phyloP scores from a whole-genome alignment of 2,329 filamentous ascomycete genomes.

The Cordyceps javanica region DNA sequence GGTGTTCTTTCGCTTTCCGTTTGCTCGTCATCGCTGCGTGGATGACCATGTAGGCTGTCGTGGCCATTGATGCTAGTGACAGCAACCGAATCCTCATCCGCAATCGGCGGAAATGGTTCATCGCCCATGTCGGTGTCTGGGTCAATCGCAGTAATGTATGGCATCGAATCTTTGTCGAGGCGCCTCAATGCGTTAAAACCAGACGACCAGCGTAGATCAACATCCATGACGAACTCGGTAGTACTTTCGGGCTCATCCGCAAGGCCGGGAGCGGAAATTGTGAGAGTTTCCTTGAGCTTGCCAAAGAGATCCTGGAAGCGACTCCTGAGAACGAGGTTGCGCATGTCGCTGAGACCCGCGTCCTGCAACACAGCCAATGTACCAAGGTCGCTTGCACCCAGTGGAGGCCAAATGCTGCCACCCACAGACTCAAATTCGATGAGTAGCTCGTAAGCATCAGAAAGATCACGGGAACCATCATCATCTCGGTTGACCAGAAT shows the following conservation, averaged over 20 bases:
- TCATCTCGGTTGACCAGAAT: constrained; percentile 44
- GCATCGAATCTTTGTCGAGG: constrained; percentile 36
- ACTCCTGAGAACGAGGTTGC: constrained; percentile 34
- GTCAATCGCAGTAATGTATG: constrained; percentile 38
- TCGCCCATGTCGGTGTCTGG: constrained; percentile 24
- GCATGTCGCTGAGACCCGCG: constrained; percentile 16
- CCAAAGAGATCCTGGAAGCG: constrained; percentile 36
- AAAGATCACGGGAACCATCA: constrained; percentile 40
- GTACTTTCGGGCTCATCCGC: constrained; percentile 19
- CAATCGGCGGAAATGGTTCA: constrained; percentile 18
- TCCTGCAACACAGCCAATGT: neutral
- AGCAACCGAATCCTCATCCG: constrained; percentile 13
- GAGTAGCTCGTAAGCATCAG: constrained; percentile 43
- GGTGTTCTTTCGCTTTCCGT: constrained; percentile 44
- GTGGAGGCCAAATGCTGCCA: constrained; percentile 46
- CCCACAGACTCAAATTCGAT: constrained; percentile 48
- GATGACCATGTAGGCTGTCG: constrained; percentile 17
- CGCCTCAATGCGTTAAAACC: constrained; percentile 29
- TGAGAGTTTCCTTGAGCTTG: constrained; percentile 31
- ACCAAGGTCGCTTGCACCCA: constrained; percentile 24
- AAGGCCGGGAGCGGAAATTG: constrained; percentile 22
- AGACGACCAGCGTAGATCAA: constrained; percentile 42
- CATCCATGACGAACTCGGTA: constrained; percentile 43
- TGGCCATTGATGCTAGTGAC: constrained; percentile 12
- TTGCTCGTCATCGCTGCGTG: constrained; percentile 39